These are phyloP conservation scores for Exophiala lecanii-corni DNA, from an alignment of 2,329 filamentous ascomycete species.

Conservation along the genomic window DNA sequence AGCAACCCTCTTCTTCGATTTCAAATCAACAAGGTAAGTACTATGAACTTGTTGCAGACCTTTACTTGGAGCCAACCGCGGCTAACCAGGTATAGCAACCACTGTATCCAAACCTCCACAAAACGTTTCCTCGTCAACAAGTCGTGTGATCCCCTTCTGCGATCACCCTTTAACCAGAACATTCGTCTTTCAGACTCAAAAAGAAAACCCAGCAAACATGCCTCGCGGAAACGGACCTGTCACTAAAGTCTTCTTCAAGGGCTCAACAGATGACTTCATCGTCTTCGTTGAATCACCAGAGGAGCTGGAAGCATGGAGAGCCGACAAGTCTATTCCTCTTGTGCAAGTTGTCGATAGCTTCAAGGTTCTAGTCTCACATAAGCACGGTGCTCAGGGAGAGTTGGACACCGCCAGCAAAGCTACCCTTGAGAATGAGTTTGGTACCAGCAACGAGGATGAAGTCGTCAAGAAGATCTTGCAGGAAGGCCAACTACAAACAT, in stretches of 20 bases:
- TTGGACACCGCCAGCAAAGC: slow-evolving; percentile 71
- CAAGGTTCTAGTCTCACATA: slow-evolving; percentile 85
- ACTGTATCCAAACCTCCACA: no score
- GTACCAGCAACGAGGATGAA: slow-evolving; percentile 72
- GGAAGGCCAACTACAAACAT: slow-evolving; percentile 64
- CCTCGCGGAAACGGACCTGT: slow-evolving; percentile 65
- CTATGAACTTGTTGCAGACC: no score
- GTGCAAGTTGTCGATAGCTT: slow-evolving; percentile 81
- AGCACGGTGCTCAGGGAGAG: slow-evolving; percentile 78
- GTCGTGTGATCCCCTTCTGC: no score
- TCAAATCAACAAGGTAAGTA: no score
- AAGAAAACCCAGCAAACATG: slow-evolving; percentile 45
- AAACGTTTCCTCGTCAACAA: no score
- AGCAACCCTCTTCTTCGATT: no score
- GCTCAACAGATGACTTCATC: slow-evolving; percentile 64
- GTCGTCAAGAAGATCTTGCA: slow-evolving; percentile 77
- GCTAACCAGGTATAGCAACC: no score
- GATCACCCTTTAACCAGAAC: no score
- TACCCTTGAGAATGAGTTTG: slow-evolving; percentile 79
- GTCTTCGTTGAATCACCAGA: slow-evolving; percentile 59
- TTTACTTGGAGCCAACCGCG: no score
- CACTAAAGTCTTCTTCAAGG: slow-evolving; percentile 83
- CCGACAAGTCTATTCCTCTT: slow-evolving; percentile 67
- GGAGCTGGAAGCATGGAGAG: slow-evolving; percentile 74
- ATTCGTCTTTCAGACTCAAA: no score